These are phyloP conservation scores for Fraxinus xanthoxyloides DNA, from an alignment of 305 asterid genomes.

Conservation along the genomic window DNA sequence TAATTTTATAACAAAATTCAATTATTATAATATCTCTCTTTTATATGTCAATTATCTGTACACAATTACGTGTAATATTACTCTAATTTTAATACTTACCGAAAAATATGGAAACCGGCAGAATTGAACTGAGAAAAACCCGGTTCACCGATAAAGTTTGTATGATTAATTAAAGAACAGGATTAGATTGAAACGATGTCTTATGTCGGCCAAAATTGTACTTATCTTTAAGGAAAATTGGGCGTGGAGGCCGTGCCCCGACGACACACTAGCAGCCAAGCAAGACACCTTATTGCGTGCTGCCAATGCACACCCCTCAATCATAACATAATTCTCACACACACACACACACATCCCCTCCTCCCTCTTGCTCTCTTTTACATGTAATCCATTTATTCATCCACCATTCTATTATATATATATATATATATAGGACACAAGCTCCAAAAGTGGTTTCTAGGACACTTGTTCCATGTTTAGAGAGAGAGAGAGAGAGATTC, in stretches of 20 bases:
- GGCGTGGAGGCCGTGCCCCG: constrained; percentile 46
- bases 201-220: constrained; percentile 44
- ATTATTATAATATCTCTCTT: too few relatives aligned
- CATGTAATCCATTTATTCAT: neutral
- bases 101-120: neutral
- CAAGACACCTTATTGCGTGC: constrained; percentile 26
- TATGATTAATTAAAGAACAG: neutral
- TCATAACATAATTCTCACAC: neutral
- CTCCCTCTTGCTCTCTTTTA: neutral
- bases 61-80: too few relatives aligned
- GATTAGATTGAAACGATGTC: neutral
- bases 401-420: neutral
- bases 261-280: constrained; percentile 47
- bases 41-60: too few relatives aligned
- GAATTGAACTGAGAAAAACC: neutral
- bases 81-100: too few relatives aligned
- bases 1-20: too few relatives aligned
- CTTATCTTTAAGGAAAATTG: constrained; percentile 34
- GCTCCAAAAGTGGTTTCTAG: constrained; percentile 24
- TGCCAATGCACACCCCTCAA: constrained; percentile 21
- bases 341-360: too few relatives aligned
- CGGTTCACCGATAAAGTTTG: neutral
- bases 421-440: neutral
- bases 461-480: constrained; percentile 2
- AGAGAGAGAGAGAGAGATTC: neutral